Percentiles rank a stretch among this genome's conserved stretches.
Evolutionary conservation across 441 rosid genomes (phyloP).

Genomic region (Manihot esculenta): DNA sequence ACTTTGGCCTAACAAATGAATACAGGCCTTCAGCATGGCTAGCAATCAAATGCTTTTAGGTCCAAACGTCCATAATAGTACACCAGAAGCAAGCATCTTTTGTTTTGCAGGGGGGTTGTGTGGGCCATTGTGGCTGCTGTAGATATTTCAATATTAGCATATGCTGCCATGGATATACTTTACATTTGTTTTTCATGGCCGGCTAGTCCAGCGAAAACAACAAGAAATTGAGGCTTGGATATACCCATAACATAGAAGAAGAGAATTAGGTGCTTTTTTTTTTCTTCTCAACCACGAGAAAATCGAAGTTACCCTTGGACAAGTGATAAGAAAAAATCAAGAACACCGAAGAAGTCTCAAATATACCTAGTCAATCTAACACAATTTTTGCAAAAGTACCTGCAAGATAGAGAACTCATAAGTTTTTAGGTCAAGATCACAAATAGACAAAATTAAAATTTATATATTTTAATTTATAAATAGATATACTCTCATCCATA

Average conservation of each 20-base stretch:
- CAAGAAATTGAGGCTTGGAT: conserved; percentile 41
- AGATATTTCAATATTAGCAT: conserved; percentile 14
- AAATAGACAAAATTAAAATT: conserved; percentile 70
- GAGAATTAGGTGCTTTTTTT: neutral
- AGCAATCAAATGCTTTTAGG: conserved; percentile 23
- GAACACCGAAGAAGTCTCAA: neutral
- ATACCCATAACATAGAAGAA: conserved; percentile 2
- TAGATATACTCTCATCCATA: too few species aligned
- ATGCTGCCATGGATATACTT: conserved; percentile 19
- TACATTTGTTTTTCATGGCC: conserved; percentile 35
- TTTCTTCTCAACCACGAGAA: conserved; percentile 23
- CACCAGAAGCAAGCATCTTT: conserved; percentile 14
- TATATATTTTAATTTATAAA: too few species aligned
- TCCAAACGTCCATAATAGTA: conserved; percentile 16
- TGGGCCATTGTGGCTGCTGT: conserved; percentile 14
- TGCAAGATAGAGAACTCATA: conserved; percentile 70
- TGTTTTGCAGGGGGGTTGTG: conserved; percentile 1
- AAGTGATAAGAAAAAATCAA: conserved; percentile 2
- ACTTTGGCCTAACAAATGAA: conserved; percentile 27
- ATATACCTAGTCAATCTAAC: conserved; percentile 4
- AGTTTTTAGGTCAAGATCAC: conserved; percentile 85
- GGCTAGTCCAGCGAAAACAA: conserved; percentile 19
- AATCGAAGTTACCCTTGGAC: conserved; percentile 24
- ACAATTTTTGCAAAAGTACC: conserved; percentile 51
- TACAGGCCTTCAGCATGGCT: conserved; percentile 37